A percentile compares a stretch with the other conserved stretches of the same genome.
Conservation (phyloP, 2,329 filamentous ascomycete genomes). For the Fusarium foetens region DNA sequence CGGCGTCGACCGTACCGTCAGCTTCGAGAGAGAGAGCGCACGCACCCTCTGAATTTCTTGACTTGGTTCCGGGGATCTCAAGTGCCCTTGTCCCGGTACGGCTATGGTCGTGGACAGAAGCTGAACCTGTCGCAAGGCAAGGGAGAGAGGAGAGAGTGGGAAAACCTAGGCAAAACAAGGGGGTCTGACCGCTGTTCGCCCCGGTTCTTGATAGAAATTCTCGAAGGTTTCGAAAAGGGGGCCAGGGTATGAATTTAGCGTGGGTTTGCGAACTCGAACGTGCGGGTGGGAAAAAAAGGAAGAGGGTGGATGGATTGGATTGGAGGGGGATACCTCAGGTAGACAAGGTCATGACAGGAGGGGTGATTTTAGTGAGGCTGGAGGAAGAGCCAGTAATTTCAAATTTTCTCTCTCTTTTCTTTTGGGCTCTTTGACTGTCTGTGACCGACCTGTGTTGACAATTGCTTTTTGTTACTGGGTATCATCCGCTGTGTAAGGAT, state of each 20-base stretch:
- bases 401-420: not conserved
- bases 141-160: constrained; percentile 8
- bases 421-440: not conserved
- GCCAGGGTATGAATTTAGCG: constrained; percentile 39
- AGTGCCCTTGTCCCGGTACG: constrained; percentile 28
- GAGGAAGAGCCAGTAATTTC: constrained; percentile 31
- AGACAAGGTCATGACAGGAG: not conserved
- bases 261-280: constrained; percentile 38
- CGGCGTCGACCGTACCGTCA: constrained; percentile 40
- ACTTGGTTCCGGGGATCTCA: constrained; percentile 32
- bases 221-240: constrained; percentile 48
- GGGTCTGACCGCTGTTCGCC: constrained; percentile 45
- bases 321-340: not conserved
- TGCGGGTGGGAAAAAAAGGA: constrained; percentile 20
- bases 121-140: constrained; percentile 31
- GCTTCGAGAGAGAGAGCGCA: constrained; percentile 22
- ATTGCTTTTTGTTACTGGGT: constrained; percentile 18
- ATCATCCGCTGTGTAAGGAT: not conserved
- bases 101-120: constrained; percentile 19
- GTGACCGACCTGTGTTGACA: not conserved
- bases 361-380: constrained; percentile 11
- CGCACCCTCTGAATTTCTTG: constrained; percentile 3
- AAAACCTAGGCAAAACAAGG: constrained; percentile 29
- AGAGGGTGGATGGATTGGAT: constrained; percentile 7
- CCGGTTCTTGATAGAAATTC: constrained; percentile 43